phyloP scores from a whole-genome alignment of 2,329 filamentous ascomycete genomes.

The Colletotrichum abscissum region DNA sequence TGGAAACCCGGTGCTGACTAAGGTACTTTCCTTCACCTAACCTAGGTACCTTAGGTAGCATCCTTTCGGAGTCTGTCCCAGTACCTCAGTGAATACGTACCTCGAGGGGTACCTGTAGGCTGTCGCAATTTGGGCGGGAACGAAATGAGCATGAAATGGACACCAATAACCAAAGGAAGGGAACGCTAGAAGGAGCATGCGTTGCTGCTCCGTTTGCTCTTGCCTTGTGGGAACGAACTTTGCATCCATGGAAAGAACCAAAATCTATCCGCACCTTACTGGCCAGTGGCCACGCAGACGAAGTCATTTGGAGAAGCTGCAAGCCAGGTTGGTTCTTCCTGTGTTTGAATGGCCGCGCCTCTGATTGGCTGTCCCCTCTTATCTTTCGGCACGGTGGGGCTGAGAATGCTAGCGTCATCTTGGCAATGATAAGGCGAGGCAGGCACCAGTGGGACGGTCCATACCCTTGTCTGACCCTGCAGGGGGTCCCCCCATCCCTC shows the following conservation, averaged over 20 bases:
- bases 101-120: background rate
- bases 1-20: background rate
- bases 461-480: background rate
- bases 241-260: background rate
- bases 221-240: conserved; percentile 5
- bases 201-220: background rate
- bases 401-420: background rate
- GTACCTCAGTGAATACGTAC: background rate
- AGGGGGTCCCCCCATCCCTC: conserved; percentile 12
- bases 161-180: conserved; percentile 2
- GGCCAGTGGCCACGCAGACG: background rate
- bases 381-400: conserved; percentile 32
- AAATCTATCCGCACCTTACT: background rate
- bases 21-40: background rate
- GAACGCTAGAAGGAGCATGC: conserved; percentile 16
- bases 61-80: background rate
- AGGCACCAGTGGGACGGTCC: conserved; percentile 10
- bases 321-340: background rate
- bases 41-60: too few relatives aligned
- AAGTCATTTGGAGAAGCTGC: conserved; percentile 28
- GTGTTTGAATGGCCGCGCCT: background rate
- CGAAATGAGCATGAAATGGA: too few relatives aligned
- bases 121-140: too few relatives aligned
- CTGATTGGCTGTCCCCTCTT: conserved; percentile 28
- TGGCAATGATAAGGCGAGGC: conserved; percentile 34